These are phyloP conservation scores for Ceratobasidium papillatum DNA, from an alignment of 1,284 basidiomycete genomes.

Conservation along the genomic window DNA sequence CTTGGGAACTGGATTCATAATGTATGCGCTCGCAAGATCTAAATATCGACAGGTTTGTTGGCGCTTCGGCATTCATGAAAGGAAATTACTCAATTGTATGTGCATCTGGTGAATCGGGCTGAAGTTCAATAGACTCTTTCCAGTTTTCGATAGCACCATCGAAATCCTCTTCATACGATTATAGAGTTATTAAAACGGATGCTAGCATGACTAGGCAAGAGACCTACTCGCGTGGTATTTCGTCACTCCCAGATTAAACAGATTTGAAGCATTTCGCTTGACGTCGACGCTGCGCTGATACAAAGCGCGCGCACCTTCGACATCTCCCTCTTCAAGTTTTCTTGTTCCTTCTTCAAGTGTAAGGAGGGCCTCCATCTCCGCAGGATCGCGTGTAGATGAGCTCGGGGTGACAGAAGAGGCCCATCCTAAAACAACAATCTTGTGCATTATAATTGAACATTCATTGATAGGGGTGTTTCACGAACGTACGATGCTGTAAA, in stretches of 20 bases:
- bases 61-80: slow-evolving; percentile 24
- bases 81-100: slow-evolving; percentile 79
- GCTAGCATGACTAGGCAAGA: slow-evolving; percentile 36
- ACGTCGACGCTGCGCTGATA: slow-evolving; percentile 86
- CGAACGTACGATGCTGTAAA: background rate
- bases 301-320: slow-evolving; percentile 77
- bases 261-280: slow-evolving; percentile 74
- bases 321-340: slow-evolving; percentile 89
- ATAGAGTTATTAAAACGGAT: slow-evolving; percentile 42
- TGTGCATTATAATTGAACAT: background rate
- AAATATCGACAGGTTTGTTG: slow-evolving; percentile 40
- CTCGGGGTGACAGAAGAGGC: slow-evolving; percentile 84
- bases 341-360: slow-evolving; percentile 88
- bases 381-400: slow-evolving; percentile 83
- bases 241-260: slow-evolving; percentile 90
- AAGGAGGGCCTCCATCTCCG: slow-evolving; percentile 80
- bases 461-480: background rate
- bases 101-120: slow-evolving; percentile 87
- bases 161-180: slow-evolving; percentile 72
- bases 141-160: slow-evolving; percentile 85
- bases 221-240: slow-evolving; percentile 84
- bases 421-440: slow-evolving; percentile 63
- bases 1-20: slow-evolving; percentile 83
- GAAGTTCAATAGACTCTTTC: slow-evolving; percentile 84
- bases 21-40: slow-evolving; percentile 95